Evolutionary conservation across 495 filamentous ascomycete species (phyloP).

Genomic region (Cercophora samala): DNA sequence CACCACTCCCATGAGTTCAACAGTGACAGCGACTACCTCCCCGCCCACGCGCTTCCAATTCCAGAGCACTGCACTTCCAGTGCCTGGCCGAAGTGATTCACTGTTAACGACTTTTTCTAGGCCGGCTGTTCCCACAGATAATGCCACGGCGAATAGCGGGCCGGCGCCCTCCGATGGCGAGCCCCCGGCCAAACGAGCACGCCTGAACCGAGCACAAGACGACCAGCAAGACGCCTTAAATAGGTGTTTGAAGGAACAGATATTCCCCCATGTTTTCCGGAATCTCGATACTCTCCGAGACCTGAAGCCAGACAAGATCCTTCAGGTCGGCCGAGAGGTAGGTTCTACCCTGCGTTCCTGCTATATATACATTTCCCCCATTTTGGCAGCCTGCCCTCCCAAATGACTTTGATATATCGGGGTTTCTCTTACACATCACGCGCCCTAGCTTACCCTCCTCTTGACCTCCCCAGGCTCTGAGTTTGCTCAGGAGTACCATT

Average conservation of each 20-base stretch:
- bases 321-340: background rate
- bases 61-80: background rate
- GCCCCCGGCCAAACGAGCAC: background rate
- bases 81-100: background rate
- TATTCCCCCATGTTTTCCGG: background rate
- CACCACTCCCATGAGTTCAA: background rate
- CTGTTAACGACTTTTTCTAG: background rate
- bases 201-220: background rate
- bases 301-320: background rate
- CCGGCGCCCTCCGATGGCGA: background rate
- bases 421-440: background rate
- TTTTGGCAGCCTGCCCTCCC: background rate
- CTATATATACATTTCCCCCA: background rate
- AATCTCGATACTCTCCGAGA: background rate
- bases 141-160: background rate
- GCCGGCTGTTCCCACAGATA: background rate
- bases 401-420: background rate
- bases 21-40: background rate
- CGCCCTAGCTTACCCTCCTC: background rate
- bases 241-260: too few species aligned
- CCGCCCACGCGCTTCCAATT: background rate
- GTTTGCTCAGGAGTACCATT: conserved; percentile 19
- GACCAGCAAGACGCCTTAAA: background rate
- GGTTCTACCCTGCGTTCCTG: background rate
- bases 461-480: conserved; percentile 10